These are phyloP conservation scores for Hirschioporus abietinus DNA, from an alignment of 768 basidiomycete species.

Conservation along the genomic window DNA sequence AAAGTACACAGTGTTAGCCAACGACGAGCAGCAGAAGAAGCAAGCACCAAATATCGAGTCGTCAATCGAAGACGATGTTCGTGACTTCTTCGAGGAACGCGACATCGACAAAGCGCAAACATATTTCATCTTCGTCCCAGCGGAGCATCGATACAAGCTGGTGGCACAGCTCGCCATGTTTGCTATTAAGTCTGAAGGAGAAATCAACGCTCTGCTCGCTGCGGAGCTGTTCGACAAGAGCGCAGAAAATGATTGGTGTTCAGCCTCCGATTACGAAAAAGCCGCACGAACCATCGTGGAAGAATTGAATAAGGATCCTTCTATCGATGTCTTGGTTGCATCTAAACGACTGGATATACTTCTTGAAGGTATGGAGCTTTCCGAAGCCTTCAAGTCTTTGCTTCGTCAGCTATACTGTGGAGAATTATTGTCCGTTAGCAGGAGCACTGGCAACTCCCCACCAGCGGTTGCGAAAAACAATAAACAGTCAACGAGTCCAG, in stretches of 20 bases:
- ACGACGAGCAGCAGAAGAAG: background rate
- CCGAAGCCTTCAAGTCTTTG: background rate
- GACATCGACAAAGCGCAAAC: constrained; percentile 82
- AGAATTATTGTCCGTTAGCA: too few species aligned
- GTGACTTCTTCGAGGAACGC: constrained; percentile 83
- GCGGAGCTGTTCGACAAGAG: constrained; percentile 67
- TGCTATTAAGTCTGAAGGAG: constrained; percentile 55
- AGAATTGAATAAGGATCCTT: background rate
- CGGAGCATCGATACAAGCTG: constrained; percentile 54
- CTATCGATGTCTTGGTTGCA: background rate
- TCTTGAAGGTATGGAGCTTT: background rate
- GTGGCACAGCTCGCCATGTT: constrained; percentile 69
- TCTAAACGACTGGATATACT: background rate
- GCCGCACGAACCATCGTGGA: background rate
- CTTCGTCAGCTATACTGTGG: background rate
- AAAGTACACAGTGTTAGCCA: background rate
- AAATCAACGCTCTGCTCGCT: constrained; percentile 72
- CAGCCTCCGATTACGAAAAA: constrained; percentile 1
- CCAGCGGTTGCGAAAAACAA: background rate
- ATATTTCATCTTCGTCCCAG: constrained; percentile 74
- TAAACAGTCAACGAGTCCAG: background rate
- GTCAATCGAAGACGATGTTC: constrained; percentile 75
- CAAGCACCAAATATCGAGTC: constrained; percentile 44
- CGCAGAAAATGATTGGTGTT: constrained; percentile 34
- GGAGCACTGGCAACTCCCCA: background rate